Percentiles rank a stretch among this genome's conserved stretches.
phyloP scores from a whole-genome alignment of 1,139 yeast species.

The Yarrowia galli region DNA sequence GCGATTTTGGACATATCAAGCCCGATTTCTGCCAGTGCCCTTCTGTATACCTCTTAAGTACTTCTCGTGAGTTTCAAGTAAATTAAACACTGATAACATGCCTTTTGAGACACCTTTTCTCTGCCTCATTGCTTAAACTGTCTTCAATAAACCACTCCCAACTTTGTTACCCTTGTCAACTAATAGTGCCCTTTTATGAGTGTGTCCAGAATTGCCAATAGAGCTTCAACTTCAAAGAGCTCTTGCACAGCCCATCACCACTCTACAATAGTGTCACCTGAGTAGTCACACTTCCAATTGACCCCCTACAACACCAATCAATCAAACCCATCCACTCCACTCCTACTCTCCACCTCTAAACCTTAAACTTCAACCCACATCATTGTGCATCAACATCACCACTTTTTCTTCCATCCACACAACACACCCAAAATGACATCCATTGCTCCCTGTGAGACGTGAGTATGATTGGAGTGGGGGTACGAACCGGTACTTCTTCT shows the following conservation, averaged over 20 bases:
- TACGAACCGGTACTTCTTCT: too few relatives aligned
- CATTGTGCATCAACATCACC: constrained; percentile 16
- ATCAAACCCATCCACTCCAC: too few relatives aligned
- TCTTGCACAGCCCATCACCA: too few relatives aligned
- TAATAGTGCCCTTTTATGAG: background rate
- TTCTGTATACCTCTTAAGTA: too few relatives aligned
- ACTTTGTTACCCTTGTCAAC: background rate
- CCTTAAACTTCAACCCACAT: background rate
- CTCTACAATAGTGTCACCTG: too few relatives aligned
- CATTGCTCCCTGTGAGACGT: constrained; percentile 43
- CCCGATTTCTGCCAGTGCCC: too few relatives aligned
- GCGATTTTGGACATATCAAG: too few relatives aligned
- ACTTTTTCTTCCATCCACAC: constrained; percentile 5
- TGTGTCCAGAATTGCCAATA: background rate
- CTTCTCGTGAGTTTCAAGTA: too few relatives aligned
- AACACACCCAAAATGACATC: constrained; percentile 12
- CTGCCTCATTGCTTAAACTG: background rate
- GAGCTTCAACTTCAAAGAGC: background rate
- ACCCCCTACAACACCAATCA: too few relatives aligned
- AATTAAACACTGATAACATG: too few relatives aligned
- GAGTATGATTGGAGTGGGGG: too few relatives aligned
- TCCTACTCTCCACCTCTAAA: background rate
- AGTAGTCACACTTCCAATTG: too few relatives aligned
- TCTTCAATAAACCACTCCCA: background rate
- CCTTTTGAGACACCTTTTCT: background rate